Percentiles rank a stretch among this genome's conserved stretches.
Evolutionary conservation across 768 basidiomycete species (phyloP).

Genomic region (Hericium rajendrae): DNA sequence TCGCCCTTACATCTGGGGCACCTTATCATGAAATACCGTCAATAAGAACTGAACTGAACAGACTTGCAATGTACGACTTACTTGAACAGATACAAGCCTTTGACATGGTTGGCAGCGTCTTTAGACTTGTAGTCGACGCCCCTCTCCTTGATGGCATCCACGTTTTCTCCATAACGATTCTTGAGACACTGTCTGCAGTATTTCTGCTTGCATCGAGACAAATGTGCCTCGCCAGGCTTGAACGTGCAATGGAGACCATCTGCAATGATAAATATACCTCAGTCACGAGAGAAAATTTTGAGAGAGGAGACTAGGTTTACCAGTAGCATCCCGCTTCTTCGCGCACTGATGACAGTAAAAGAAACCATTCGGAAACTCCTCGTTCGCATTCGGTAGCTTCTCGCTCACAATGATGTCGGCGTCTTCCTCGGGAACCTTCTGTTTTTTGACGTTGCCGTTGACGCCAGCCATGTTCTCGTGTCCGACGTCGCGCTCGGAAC

Average conservation of each 20-base stretch:
- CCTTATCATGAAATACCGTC: slow-evolving; percentile 25
- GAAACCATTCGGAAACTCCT: slow-evolving; percentile 29
- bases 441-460: slow-evolving; percentile 33
- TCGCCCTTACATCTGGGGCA: slow-evolving; percentile 59
- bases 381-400: slow-evolving; percentile 7
- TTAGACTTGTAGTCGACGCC: slow-evolving; percentile 5
- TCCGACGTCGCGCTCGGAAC: slow-evolving; percentile 8
- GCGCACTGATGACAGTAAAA: slow-evolving; percentile 68
- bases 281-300: not conserved
- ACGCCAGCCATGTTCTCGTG: not conserved
- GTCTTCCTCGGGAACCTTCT: slow-evolving; percentile 26
- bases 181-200: slow-evolving; percentile 60
- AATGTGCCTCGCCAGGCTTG: slow-evolving; percentile 15
- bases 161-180: slow-evolving; percentile 53
- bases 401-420: slow-evolving; percentile 13
- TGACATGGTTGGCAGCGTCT: slow-evolving; percentile 21
- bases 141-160: slow-evolving; percentile 29
- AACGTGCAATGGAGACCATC: slow-evolving; percentile 31
- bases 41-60: not conserved
- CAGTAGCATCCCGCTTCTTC: slow-evolving; percentile 43
- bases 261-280: slow-evolving; percentile 9
- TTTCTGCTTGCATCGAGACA: slow-evolving; percentile 41
- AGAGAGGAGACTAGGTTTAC: slow-evolving; percentile 24
- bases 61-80: slow-evolving; percentile 17
- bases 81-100: slow-evolving; percentile 42